phyloP scores from a whole-genome alignment of 805 yeast genomes.

The Candida piceae region DNA sequence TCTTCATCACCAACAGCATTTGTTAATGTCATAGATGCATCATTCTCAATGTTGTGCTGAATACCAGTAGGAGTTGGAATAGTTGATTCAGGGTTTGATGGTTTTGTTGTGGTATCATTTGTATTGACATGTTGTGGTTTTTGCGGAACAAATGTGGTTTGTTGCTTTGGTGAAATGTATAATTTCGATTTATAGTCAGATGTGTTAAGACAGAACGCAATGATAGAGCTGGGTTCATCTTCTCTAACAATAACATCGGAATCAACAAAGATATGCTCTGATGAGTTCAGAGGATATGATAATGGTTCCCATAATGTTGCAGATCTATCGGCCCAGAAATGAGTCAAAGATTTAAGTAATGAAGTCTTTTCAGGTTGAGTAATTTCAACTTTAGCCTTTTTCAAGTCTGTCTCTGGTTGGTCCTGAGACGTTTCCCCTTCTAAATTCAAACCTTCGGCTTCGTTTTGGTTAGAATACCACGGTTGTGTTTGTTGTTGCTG shows the following conservation, averaged over 20 bases:
- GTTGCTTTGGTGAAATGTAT: conserved; percentile 27
- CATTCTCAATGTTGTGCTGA: too few relatives aligned
- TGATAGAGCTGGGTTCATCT: conserved; percentile 92
- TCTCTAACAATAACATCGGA: conserved; percentile 91
- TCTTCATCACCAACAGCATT: neutral
- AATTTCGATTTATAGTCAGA: conserved; percentile 58
- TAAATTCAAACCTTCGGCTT: too few relatives aligned
- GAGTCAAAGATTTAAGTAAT: conserved; percentile 74
- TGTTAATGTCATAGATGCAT: neutral
- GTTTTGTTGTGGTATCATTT: too few relatives aligned
- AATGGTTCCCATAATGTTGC: conserved; percentile 94
- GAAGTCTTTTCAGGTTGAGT: conserved; percentile 66
- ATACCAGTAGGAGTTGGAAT: too few relatives aligned
- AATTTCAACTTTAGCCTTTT: conserved; percentile 20
- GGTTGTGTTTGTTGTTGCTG: too few relatives aligned
- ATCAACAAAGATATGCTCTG: conserved; percentile 91
- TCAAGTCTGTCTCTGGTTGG: conserved; percentile 5
- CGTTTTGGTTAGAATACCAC: too few relatives aligned
- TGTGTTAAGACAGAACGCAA: conserved; percentile 87
- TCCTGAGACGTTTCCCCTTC: too few relatives aligned
- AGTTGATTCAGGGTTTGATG: too few relatives aligned
- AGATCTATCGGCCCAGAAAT: conserved; percentile 97
- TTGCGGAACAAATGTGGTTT: conserved; percentile 4
- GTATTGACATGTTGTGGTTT: neutral
- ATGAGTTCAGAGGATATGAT: conserved; percentile 70